Evolutionary conservation across 495 filamentous ascomycete species (phyloP), one percentile per base, ranked within the genome.

Genomic region (Corynascus novoguineensis): DNA sequence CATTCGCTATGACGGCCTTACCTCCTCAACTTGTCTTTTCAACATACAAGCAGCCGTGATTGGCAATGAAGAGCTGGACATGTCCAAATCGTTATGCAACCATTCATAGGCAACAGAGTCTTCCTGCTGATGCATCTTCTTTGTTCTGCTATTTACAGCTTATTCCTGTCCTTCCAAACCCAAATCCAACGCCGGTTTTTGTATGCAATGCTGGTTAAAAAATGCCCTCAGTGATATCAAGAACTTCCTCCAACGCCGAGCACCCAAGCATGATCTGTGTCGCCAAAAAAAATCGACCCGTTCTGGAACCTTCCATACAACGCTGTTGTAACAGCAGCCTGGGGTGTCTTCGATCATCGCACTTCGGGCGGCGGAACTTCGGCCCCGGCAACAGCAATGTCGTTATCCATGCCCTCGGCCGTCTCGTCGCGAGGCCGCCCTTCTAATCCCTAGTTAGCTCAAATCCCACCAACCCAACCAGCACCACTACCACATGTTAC

Each of bases 381-480:
- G 0, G 63, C 65, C 12, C 75, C 75, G 24, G 76, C 78, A 19
- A 74, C 77, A 7, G 75, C 78, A 53, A 81, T 73, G 37, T 82
- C 79, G 60, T 79, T 75, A 60, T 82, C 71, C 55, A 80, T 71
- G 9, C 60, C 71, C 53, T 78, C 70, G 24, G 72, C 73, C 1
- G 73, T 75, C 32, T 81, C 75, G 4, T 76, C 76, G 11, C 62
- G 63, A 29, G 64, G 71, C 24, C 75, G 67, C 3, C 77, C 73
- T 55, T 82, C 65, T 69, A 29, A 14, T 49, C 19, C 14, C 34
- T 8, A 10, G 35, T 64, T 34, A 66, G 48, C 45, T n/a, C n/a
- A n/a, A n/a, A n/a, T n/a, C n/a, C n/a, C n/a, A n/a, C 14, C 35
- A 14, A 17, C 25, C 22, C 49, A 9, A 14, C 14, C 42, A 21